phyloP scores from a whole-genome alignment of 495 filamentous ascomycete species.

The Lasiosphaeris hirsuta region DNA sequence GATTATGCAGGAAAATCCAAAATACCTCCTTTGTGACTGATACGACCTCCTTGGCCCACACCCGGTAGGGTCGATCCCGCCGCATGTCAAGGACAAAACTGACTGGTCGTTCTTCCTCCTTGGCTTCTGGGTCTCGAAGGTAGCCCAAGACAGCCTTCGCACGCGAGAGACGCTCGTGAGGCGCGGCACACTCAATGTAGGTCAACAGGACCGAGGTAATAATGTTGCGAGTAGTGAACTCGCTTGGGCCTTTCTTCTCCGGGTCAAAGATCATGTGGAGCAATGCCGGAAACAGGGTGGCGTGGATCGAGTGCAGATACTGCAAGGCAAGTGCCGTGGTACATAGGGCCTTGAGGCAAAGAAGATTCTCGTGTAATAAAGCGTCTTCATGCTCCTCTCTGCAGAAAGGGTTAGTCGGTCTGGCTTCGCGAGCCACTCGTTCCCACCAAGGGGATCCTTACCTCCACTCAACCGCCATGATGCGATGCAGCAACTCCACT shows the following conservation, averaged over 20 bases:
- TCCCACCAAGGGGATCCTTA: constrained; percentile 43
- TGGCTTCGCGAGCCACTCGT: background rate
- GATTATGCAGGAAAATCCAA: constrained; percentile 95
- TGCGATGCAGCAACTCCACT: constrained; percentile 78
- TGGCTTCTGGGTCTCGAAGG: constrained; percentile 74
- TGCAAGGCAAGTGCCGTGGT: constrained; percentile 81
- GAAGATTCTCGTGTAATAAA: constrained; percentile 84
- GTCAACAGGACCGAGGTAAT: constrained; percentile 84
- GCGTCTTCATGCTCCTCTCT: constrained; percentile 96
- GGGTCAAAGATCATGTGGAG: constrained; percentile 90
- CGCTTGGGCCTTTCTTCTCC: constrained; percentile 93
- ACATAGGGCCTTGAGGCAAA: constrained; percentile 92
- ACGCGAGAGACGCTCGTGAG: constrained; percentile 54
- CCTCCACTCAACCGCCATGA: constrained; percentile 96
- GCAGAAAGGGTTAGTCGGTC: constrained; percentile 22
- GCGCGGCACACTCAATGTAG: constrained; percentile 62
- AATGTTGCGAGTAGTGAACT: constrained; percentile 87
- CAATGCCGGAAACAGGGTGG: constrained; percentile 79
- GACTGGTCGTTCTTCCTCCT: constrained; percentile 69
- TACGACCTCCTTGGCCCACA: constrained; percentile 89
- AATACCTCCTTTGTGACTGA: constrained; percentile 98
- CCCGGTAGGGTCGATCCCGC: constrained; percentile 79
- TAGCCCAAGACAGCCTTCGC: constrained; percentile 70
- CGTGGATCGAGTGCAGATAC: constrained; percentile 75
- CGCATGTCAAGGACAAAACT: constrained; percentile 88